Base-by-base conservation (phyloP, 2,329 filamentous ascomycete species). In the Myriosclerotinia scirpicola region DNA sequence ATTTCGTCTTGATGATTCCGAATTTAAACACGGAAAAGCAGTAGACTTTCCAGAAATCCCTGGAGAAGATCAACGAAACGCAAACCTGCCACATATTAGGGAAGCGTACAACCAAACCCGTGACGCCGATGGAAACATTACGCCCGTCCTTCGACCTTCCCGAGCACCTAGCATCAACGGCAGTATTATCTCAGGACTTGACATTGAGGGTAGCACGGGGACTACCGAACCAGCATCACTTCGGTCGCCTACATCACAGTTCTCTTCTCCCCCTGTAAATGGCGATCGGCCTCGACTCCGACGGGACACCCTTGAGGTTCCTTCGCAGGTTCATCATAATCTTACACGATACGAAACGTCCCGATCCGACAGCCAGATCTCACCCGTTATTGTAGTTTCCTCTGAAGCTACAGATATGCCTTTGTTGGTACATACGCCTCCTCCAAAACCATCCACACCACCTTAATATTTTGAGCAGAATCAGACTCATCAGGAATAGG, bases 41-140 rank as follows among this genome's bases (percentile, higher is more conserved):
- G 73, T 76, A n/a, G 77, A 79, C n/a, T 88, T 82, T 58, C 86
- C 86, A 0, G 80, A 82, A 64, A 78, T 85, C 0, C 86, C 86
- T 0, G 86, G 84, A 2, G 85, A 88, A 69, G 71, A 68, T 1
- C 68, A 75, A 2, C 79, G 83, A 40, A 85, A 85, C 56, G 72
- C 70, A 0, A 70, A 73, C 0, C 72, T 85, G 1, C 62, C 68
- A 22, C 70, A 76, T 4, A 80, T 82, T 36, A 78, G 76, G 55
- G 75, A 78, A 40, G 71, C 73, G 5, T 85, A 81, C 66, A 81
- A 80, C 50, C 73, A 69, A 5, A 71, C 66, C 12, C 74, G 74
- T 20, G 76, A 79, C 34, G 73, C 69, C 8, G 75, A 77, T 12
- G 79, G 75, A 5, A 75, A 75, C 34, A 59, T 70, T 20, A 75